Percentiles rank a stretch among this genome's conserved stretches.
Conservation (phyloP, 1,284 basidiomycete species). For the Ceratobasidium sp. region DNA sequence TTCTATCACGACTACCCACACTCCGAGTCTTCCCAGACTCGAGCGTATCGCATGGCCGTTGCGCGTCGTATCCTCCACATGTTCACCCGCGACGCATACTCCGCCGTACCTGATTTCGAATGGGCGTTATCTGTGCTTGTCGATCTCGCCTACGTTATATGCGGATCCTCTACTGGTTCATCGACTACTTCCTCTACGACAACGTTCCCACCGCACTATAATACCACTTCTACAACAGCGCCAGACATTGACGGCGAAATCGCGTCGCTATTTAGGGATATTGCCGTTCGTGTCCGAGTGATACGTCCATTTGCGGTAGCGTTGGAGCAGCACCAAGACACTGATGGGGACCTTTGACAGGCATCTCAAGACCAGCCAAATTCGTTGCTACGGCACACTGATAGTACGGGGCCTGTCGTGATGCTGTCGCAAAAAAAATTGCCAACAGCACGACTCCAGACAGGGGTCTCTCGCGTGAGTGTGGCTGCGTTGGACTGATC, state of each 20-base stretch:
- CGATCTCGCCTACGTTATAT: slow-evolving; percentile 85
- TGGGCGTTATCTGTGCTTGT: slow-evolving; percentile 97
- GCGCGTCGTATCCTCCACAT: slow-evolving; percentile 84
- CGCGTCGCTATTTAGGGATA: slow-evolving; percentile 87
- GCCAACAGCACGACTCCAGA: too few species aligned
- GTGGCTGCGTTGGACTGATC: too few species aligned
- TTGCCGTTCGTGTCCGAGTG: slow-evolving; percentile 84
- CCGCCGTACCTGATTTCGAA: slow-evolving; percentile 91
- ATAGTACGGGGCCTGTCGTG: too few species aligned
- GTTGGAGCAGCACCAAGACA: too few species aligned
- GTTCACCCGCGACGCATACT: slow-evolving; percentile 86
- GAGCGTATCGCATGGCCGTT: slow-evolving; percentile 85
- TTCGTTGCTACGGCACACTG: too few species aligned
- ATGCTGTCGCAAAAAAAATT: background rate
- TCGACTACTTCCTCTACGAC: background rate
- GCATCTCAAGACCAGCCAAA: too few species aligned
- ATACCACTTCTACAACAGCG: background rate
- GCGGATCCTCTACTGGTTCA: background rate
- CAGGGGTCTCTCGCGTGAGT: too few species aligned
- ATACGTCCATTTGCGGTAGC: slow-evolving; percentile 84
- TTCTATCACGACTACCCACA: slow-evolving; percentile 62
- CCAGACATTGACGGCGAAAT: slow-evolving; percentile 78
- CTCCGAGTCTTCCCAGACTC: slow-evolving; percentile 69
- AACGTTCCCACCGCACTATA: slow-evolving; percentile 32
- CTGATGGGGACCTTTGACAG: too few species aligned